Evolutionary conservation across 768 basidiomycete species (phyloP).

Genomic region (Naematelia encephala): DNA sequence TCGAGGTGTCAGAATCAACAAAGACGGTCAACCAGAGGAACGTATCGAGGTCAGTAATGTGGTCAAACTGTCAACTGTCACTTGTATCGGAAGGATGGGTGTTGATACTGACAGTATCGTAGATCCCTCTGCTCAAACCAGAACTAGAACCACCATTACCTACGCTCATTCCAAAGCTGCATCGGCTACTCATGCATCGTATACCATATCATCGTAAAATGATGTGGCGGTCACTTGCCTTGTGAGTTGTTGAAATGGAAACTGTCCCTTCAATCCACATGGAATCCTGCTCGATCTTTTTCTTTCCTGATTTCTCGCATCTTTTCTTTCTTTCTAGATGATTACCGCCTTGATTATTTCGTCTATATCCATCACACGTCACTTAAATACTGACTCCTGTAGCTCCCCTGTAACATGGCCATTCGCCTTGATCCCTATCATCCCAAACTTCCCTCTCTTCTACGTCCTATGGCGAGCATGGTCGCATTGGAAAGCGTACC

Average conservation of each 20-base stretch:
- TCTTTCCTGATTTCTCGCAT: slow-evolving; percentile 5
- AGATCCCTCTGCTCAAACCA: slow-evolving; percentile 45
- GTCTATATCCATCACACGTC: not conserved
- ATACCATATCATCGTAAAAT: slow-evolving; percentile 47
- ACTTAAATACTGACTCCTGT: slow-evolving; percentile 7
- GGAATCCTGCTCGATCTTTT: slow-evolving; percentile 3
- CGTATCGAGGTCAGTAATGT: slow-evolving; percentile 37
- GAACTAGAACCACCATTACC: slow-evolving; percentile 29
- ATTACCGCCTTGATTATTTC: slow-evolving; percentile 10
- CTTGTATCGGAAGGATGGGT: not conserved
- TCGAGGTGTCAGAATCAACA: slow-evolving; percentile 37
- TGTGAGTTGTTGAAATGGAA: slow-evolving; percentile 26
- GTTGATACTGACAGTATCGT: not conserved
- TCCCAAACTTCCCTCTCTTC: slow-evolving; percentile 52
- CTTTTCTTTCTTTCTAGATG: not conserved
- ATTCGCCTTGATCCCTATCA: slow-evolving; percentile 50
- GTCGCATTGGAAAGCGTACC: slow-evolving; percentile 50
- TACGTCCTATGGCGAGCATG: slow-evolving; percentile 53
- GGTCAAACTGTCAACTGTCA: not conserved
- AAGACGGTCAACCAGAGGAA: slow-evolving; percentile 23
- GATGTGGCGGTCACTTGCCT: slow-evolving; percentile 35
- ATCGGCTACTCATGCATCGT: slow-evolving; percentile 35
- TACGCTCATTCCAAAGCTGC: slow-evolving; percentile 36
- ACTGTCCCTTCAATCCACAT: slow-evolving; percentile 14
- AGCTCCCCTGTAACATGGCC: slow-evolving; percentile 47